Evolutionary conservation across 148 eudicot genomes (phyloP).

Genomic region (Spergularia marina): DNA sequence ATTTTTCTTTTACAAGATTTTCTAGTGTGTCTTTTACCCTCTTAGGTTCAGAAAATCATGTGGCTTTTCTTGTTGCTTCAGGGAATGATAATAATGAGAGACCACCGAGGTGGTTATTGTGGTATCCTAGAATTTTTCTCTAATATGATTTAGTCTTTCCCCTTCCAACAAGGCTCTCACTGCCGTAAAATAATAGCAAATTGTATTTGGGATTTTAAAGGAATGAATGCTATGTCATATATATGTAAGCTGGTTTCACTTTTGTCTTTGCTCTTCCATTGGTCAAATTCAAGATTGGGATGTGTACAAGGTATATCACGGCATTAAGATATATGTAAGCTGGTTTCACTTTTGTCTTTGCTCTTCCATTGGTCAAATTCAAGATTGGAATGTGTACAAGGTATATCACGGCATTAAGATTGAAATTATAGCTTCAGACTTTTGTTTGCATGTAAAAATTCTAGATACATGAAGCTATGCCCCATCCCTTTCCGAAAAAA

Average conservation of each 20-base stretch:
- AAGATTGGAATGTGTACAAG: neutral
- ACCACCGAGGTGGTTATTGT: neutral
- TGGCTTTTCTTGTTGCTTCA: neutral
- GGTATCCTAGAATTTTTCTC: neutral
- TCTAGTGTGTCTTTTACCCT: neutral
- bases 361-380: neutral
- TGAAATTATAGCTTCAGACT: neutral
- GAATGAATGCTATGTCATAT: neutral
- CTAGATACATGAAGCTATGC: neutral
- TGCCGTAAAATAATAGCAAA: no score
- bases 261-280: neutral
- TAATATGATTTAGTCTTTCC: neutral
- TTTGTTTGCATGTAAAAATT: neutral
- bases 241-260: neutral
- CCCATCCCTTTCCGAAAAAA: neutral
- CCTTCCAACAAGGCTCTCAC: neutral
- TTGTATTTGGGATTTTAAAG: no score
- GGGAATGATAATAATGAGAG: neutral
- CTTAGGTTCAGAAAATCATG: neutral
- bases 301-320: neutral
- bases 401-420: neutral
- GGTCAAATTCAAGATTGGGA: neutral
- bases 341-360: neutral
- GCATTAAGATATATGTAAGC: neutral
- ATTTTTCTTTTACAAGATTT: neutral